Percentiles rank a stretch among this genome's conserved stretches.
Conservation (phyloP, 1,284 basidiomycete genomes). For the Melampsora larici-populina region DNA sequence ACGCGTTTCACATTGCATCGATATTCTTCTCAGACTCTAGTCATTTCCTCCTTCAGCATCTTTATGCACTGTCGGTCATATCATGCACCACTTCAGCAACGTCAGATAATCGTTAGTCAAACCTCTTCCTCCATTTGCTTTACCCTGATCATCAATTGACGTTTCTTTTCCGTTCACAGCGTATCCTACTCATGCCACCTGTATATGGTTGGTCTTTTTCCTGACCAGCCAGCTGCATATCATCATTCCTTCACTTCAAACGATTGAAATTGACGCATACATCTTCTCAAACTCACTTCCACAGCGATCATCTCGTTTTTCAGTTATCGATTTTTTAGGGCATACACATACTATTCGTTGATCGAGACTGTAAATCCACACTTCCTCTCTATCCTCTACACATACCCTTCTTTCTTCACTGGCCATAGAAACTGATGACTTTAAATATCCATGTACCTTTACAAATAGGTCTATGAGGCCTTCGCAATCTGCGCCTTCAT, state of each 20-base stretch:
- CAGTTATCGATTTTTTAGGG: conserved; percentile 76
- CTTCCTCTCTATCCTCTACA: not conserved
- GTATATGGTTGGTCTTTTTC: conserved; percentile 26
- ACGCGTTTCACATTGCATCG: not conserved
- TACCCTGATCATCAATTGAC: not conserved
- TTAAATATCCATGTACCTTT: not conserved
- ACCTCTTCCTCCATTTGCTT: not conserved
- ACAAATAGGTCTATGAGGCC: conserved; percentile 31
- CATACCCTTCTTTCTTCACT: not conserved
- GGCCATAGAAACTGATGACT: not conserved
- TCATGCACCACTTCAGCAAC: conserved; percentile 28
- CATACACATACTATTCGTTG: conserved; percentile 56
- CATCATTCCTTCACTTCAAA: not conserved
- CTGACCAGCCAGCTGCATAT: not conserved
- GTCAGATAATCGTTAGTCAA: conserved; percentile 37
- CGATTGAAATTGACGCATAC: not conserved
- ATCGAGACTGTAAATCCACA: conserved; percentile 20
- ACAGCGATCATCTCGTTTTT: conserved; percentile 77
- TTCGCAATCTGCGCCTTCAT: conserved; percentile 40
- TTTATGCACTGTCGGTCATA: conserved; percentile 14
- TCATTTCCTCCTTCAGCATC: conserved; percentile 22
- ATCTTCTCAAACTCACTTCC: not conserved
- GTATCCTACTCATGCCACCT: conserved; percentile 38
- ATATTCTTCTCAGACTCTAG: conserved; percentile 15
- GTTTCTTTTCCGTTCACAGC: not conserved